Base-by-base conservation (phyloP, 148 eudicot species). In the Rhododendron williamsianum region DNA sequence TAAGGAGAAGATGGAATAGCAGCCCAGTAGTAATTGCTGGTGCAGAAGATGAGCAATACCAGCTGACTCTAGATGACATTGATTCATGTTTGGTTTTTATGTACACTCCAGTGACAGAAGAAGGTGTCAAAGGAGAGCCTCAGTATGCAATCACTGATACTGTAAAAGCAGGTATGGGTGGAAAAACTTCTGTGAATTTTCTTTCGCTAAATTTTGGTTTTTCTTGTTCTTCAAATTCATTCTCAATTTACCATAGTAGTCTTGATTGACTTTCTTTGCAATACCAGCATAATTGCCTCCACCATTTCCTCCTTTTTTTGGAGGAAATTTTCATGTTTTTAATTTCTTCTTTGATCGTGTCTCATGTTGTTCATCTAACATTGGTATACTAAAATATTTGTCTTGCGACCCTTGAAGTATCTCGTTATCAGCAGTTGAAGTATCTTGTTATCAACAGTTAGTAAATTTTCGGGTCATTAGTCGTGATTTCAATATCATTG, bases 71-170 rank as follows among this genome's bases (percentile, higher is more conserved):
- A 38, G 98, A 95, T 81, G 99, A 97, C 84, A 85, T 95, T 86
- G 98, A 91, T 94, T 97, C 98, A 27, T 95, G 99, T 90, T 90
- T 97, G 91, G 98, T 97, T 83, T 97, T 88, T 84, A 97, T 97
- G 99, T 95, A 93, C 84, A 95, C 99, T 48, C 99, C 99, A 49
- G 94, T 97, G 85, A 93, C 99, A 80, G 95, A 90, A 89, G 99
- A 94, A 92, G 98, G 98, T 87, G 90, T 91, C 82, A 95, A 97
- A 91, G 99, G 99, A 83, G 98, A 97, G 85, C 96, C 99, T 88
- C 99, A 97, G 76, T 97, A 95, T 92, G 94, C 98, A 84, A 97
- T 97, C 84, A 97, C 99, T 74, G 99, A 97, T 87, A 92, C 92
- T 88, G 91, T 97, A 77, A 97, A 95, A 93, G 93, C 99, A 90